phyloP scores from a whole-genome alignment of 1,139 yeast species.

The Candida tropicalis region DNA sequence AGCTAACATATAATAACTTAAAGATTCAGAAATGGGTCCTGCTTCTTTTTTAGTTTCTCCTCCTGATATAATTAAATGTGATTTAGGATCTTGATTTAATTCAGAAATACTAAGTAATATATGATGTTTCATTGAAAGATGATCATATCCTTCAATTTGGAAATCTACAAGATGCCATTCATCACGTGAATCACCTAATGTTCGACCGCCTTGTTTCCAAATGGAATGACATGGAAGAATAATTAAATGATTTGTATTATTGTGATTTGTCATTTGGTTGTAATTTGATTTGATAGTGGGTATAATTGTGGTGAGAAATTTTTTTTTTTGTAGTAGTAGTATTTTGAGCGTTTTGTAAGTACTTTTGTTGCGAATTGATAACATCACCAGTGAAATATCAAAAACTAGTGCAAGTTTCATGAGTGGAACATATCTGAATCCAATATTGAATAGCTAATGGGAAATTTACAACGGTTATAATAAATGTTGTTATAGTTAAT shows the following conservation, averaged over 20 bases:
- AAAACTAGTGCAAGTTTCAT: too few relatives aligned
- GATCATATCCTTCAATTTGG: conserved; percentile 71
- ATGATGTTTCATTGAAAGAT: conserved; percentile 67
- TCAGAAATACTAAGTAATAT: conserved; percentile 40
- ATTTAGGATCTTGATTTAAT: conserved; percentile 29
- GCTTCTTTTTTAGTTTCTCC: conserved; percentile 66
- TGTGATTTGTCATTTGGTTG: conserved; percentile 2
- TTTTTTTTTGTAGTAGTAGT: not conserved
- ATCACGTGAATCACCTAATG: conserved; percentile 37
- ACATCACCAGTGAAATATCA: too few relatives aligned
- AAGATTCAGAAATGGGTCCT: conserved; percentile 63
- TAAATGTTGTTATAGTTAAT: too few relatives aligned
- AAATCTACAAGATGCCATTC: conserved; percentile 72
- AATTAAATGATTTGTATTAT: conserved; percentile 29
- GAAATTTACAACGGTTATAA: too few relatives aligned
- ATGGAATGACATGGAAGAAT: conserved; percentile 72
- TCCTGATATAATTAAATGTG: conserved; percentile 62
- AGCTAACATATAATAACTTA: conserved; percentile 53
- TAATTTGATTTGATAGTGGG: not conserved
- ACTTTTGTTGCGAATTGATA: not conserved
- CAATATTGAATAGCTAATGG: too few relatives aligned
- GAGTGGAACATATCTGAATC: too few relatives aligned
- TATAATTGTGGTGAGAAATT: not conserved
- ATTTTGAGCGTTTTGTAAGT: too few relatives aligned
- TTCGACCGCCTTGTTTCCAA: conserved; percentile 45